Base-by-base conservation (phyloP, 2,329 filamentous ascomycete species). In the Penicillium thymicola region DNA sequence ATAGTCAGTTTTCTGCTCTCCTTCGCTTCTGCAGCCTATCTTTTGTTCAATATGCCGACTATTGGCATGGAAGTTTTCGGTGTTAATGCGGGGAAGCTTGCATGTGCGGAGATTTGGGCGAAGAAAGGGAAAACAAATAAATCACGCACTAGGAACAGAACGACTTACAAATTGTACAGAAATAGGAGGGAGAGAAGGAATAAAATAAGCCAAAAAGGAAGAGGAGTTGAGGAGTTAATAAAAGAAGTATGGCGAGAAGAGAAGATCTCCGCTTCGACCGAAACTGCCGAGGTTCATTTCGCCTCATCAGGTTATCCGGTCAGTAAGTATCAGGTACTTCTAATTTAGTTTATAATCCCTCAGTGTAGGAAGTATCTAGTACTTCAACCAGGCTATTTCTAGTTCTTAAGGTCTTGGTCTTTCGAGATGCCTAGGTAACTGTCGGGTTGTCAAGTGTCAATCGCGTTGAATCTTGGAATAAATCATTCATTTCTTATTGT, bases 261-360 rank as follows among this genome's bases (percentile, higher is more conserved):
- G 42, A 48, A 25, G 45, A 40, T 61, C 63, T 58, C 63, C 63
- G 59, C 59, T 58, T 60, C 54, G 51, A 46, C 63, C 62, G 63
- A 63, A 55, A 61, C 21, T 65, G 60, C 65, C 65, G 61, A 66
- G 63, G 64, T 58, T 58, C 61, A 49, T 64, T 62, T 58, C 51
- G 42, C 37, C 49, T 41, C n/a, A 40, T 54, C 44, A 48, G 37
- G 40, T 32, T 54, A 62, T 47, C 55, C 60, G 49, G 51, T 1
- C 18, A 18, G 4, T 4, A 52, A 16, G 64, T 66, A 66, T 5
- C 34, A 0, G 14, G 6, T 63, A 65, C 64, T 36, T 60, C 11
- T 3, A 1, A 10, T 14, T 30, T 18, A 1, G 13, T 14, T 5
- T n/a, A 0, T 8, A 0, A 3, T 7, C 9, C 13, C 4, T 14